phyloP scores from a whole-genome alignment of 23 red algal species.

The Cyanidioschyzon merolae region DNA sequence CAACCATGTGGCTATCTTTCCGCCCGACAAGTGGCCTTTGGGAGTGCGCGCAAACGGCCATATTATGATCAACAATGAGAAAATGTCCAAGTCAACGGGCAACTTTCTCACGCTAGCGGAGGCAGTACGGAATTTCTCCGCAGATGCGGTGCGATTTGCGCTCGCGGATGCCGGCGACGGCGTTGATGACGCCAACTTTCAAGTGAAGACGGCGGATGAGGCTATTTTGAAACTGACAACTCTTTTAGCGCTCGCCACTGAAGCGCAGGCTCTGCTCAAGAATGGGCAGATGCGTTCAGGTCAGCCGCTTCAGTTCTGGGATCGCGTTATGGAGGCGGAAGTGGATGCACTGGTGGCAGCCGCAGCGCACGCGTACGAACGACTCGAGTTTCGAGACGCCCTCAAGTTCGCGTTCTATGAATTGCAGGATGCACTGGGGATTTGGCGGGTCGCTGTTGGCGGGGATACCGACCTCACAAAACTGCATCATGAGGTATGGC shows the following conservation, averaged over 20 bases:
- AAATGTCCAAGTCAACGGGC: conserved; percentile 97
- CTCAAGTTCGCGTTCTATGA: conserved; percentile 92
- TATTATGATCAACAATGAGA: conserved; percentile 86
- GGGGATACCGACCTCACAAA: conserved; percentile 54
- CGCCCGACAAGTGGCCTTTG: conserved; percentile 72
- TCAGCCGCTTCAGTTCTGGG: conserved; percentile 41
- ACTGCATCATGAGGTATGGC: conserved; percentile 66
- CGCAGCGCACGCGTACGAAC: conserved; percentile 61
- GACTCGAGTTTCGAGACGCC: conserved; percentile 81
- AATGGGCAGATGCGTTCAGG: conserved; percentile 39
- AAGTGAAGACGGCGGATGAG: conserved; percentile 87
- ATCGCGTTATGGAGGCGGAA: conserved; percentile 69
- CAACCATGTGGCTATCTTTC: conserved; percentile 92
- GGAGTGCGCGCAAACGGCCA: conserved; percentile 88
- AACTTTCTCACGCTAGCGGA: conserved; percentile 94
- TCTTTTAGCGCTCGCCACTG: conserved; percentile 55
- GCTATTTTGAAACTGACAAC: conserved; percentile 88
- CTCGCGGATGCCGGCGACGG: conserved; percentile 92
- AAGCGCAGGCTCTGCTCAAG: conserved; percentile 34
- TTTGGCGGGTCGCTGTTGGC: conserved; percentile 66
- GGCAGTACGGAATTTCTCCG: conserved; percentile 62
- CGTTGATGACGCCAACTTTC: conserved; percentile 90
- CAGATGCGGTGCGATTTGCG: conserved; percentile 89
- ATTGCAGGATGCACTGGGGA: conserved; percentile 63
- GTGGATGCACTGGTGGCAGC: conserved; percentile 37